Evolutionary conservation across 129 eudicot genomes (phyloP), one percentile per base, ranked within the genome.

Genomic region (Chrysanthemum makinoi): DNA sequence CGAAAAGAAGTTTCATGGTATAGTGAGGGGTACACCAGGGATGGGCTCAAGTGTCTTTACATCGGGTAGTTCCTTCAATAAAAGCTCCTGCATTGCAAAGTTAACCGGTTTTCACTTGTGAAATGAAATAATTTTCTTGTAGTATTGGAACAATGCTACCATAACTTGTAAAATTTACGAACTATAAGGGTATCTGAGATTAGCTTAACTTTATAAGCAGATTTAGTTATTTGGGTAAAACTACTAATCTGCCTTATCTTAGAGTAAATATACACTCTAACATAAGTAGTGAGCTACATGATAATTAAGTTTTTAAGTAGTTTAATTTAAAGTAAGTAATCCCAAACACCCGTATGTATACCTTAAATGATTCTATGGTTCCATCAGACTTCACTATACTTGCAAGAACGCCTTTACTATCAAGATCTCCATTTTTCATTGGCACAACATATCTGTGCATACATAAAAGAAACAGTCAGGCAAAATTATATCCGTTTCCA

Each of bases 381-480:
- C 98, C 98, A 67, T 84, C 96, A 6, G 80, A 39, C 63, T 55
- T 82, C 51, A 94, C 61, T 18, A 94, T 24, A 59, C 79, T 77
- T 50, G 97, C 86, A 82, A 94, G 91, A 74, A 86, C 69, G 49
- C 98, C 98, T 87, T 82, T 94, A 85, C 83, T 75, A 59, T 89
- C 98, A 69, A 94, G 98, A 57, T 87, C 98, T 66, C 98, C 97
- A 73, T 94, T 94, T 57, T 73, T 86, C 98, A 94, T 83, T 1
- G 98, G 86, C 69, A 94, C 98, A n/a, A 94, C 75, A 81, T 80
- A 87, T 83, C 96, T 89, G 69, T 71, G 77, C 0, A 18, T 51
- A 5, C 0, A 18, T 51, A 5, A 19, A 20, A 52, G 17, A 39
- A 66, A 61, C 43, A 24, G 51, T 16, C 15, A 80, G 49, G 30